Evolutionary conservation across 495 filamentous ascomycete genomes (phyloP), one percentile per base, ranked within the genome.

Genomic region (Penicillium daleae): DNA sequence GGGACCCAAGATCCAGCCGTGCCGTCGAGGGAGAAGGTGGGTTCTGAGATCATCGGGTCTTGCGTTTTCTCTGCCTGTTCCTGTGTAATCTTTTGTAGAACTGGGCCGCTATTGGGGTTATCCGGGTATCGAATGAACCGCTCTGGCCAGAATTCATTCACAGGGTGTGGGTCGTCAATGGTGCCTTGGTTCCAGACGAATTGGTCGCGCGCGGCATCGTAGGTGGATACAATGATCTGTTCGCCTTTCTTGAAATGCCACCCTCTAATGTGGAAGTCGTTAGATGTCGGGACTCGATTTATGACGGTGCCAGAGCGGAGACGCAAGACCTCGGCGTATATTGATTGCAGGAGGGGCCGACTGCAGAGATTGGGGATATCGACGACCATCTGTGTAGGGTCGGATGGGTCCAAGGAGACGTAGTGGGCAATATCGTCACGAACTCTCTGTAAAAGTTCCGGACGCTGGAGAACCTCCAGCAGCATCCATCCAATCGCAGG

Each of bases 401-500:
- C 40, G n/a, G 40, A 42, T 4, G 40, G n/a, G 6, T 42, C 40
- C 40, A 6, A 42, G 40, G 40, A 42, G 4, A 42, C n/a, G 40
- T 42, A 42, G n/a, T 17, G 40, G 21, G 40, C 40, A 21, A 42
- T 21, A 17, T 42, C 40, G 19, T 42, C 52, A 39, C 52, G 52
- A 12, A 56, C 52, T 56, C 32, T 56, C 31, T 8, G 52, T n/a
- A 56, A 4, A 56, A 56, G 52, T 0, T 56, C 52, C 29, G 52
- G 52, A 24, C 52, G 52, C n/a, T 56, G 52, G 27, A 56, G 31
- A 22, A 56, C 52, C 32, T 56, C 52, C 52, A 56, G 27, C 19
- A 56, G 52, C 52, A 56, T 56, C 52, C 52, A 56, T 31, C 52
- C 52, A 22, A 35, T 56, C 17, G 52, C 52, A 39, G 52, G 52